Conservation (phyloP, 148 eudicot genomes). For the Salicornia ramosissima region DNA sequence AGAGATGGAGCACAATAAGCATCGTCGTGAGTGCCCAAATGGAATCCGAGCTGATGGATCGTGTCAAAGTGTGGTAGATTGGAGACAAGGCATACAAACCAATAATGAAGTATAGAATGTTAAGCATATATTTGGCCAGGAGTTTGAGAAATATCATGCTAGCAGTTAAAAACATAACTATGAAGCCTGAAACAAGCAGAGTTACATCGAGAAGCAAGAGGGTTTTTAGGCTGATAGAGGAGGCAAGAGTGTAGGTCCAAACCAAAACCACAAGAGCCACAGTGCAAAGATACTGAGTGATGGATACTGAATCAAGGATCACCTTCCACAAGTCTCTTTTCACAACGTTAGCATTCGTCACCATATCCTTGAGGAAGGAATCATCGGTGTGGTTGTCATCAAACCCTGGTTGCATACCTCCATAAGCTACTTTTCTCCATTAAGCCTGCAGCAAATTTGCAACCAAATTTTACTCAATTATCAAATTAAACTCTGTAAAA, state of each 20-base stretch:
- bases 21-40: slow-evolving; percentile 73
- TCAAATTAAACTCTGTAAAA: too few species aligned
- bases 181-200: slow-evolving; percentile 69
- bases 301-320: slow-evolving; percentile 76
- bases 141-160: slow-evolving; percentile 49
- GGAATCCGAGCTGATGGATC: slow-evolving; percentile 84
- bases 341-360: slow-evolving; percentile 87
- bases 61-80: slow-evolving; percentile 89
- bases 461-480: too few species aligned
- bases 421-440: slow-evolving; percentile 98
- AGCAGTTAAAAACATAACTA: slow-evolving; percentile 57
- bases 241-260: slow-evolving; percentile 73
- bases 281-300: slow-evolving; percentile 83
- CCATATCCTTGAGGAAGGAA: slow-evolving; percentile 90
- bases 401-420: slow-evolving; percentile 95
- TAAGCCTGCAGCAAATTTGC: too few species aligned
- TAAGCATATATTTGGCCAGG: slow-evolving; percentile 48
- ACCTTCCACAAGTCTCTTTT: slow-evolving; percentile 69
- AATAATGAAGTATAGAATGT: slow-evolving; percentile 65
- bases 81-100: slow-evolving; percentile 79
- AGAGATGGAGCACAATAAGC: slow-evolving; percentile 75
- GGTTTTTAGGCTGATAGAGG: slow-evolving; percentile 47
- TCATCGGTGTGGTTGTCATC: slow-evolving; percentile 88
- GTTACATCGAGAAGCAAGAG: slow-evolving; percentile 69
- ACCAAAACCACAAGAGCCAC: slow-evolving; percentile 83